Evolutionary conservation across 257 asterid genomes (phyloP).

Genomic region (Forsythia suspensa): DNA sequence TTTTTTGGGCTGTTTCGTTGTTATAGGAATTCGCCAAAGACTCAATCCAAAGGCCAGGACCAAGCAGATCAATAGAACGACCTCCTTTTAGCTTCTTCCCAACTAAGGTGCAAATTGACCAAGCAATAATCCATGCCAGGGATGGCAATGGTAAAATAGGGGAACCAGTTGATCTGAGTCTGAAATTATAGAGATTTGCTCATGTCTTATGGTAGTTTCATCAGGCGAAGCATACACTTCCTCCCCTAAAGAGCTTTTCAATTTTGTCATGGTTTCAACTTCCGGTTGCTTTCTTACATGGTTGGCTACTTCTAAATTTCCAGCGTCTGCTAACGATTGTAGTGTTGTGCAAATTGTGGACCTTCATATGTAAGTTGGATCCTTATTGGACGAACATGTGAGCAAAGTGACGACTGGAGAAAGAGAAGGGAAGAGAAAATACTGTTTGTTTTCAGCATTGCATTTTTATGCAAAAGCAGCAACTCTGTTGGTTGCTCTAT

Average conservation of each 20-base stretch:
- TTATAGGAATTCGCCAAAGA: slow-evolving; percentile 43
- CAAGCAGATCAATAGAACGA: slow-evolving; percentile 18
- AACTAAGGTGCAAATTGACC: slow-evolving; percentile 28
- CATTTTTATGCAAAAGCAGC: neutral
- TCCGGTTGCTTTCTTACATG: neutral
- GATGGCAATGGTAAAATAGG: slow-evolving; percentile 36
- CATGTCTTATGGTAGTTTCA: neutral
- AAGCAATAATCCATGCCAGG: slow-evolving; percentile 23
- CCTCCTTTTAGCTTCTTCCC: slow-evolving; percentile 67
- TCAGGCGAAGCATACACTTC: neutral
- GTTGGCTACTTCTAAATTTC: neutral
- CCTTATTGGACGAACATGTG: too few species aligned
- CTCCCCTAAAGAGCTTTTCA: neutral
- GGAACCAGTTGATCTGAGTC: slow-evolving; percentile 64
- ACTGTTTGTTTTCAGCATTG: neutral
- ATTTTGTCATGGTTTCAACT: neutral
- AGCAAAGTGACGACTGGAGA: neutral
- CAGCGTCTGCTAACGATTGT: neutral
- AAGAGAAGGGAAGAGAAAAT: neutral
- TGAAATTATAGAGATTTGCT: slow-evolving; percentile 50
- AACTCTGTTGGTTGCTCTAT: neutral
- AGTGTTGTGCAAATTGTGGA: neutral
- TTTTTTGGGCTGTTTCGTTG: neutral
- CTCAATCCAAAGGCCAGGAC: slow-evolving; percentile 3
- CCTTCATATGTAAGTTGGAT: neutral